Conservation (phyloP, 148 eudicot genomes). For the Beta vulgaris region DNA sequence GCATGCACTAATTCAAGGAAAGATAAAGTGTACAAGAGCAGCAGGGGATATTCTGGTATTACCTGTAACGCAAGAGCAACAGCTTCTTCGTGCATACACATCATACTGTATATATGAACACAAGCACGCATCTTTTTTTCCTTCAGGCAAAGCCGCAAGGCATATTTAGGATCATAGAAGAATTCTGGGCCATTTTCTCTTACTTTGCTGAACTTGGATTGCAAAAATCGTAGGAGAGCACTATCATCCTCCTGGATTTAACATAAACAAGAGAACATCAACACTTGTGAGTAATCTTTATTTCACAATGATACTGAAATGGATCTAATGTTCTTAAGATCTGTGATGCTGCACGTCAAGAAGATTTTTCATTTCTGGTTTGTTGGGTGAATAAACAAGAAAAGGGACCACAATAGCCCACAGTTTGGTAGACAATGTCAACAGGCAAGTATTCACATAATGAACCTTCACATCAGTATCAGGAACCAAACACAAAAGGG, state of each 20-base stretch:
- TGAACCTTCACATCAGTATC: background rate
- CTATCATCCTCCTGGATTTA: conserved; percentile 81
- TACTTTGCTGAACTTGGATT: conserved; percentile 90
- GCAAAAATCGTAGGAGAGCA: conserved; percentile 87
- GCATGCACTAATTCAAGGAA: background rate
- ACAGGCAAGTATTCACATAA: too few species aligned
- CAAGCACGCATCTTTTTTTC: conserved; percentile 97
- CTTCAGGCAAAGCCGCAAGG: conserved; percentile 92
- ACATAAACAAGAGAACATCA: conserved; percentile 12
- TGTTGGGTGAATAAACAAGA: background rate
- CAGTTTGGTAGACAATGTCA: background rate
- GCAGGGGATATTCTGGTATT: conserved; percentile 10
- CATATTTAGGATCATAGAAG: conserved; percentile 96
- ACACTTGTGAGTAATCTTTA: background rate
- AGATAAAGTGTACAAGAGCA: background rate
- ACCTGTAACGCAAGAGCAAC: conserved; percentile 99
- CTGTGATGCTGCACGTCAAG: background rate
- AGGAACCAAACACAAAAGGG: background rate
- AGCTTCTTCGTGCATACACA: conserved; percentile 99
- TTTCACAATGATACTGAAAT: background rate
- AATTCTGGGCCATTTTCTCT: conserved; percentile 73
- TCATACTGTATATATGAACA: conserved; percentile 99
- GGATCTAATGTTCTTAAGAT: background rate
- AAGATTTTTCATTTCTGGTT: background rate
- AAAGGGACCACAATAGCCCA: background rate